A percentile compares a stretch with the other conserved stretches of the same genome.
These are phyloP conservation scores for Wickerhamiella qilinensis DNA, from an alignment of 805 yeast genomes.

Conservation along the genomic window DNA sequence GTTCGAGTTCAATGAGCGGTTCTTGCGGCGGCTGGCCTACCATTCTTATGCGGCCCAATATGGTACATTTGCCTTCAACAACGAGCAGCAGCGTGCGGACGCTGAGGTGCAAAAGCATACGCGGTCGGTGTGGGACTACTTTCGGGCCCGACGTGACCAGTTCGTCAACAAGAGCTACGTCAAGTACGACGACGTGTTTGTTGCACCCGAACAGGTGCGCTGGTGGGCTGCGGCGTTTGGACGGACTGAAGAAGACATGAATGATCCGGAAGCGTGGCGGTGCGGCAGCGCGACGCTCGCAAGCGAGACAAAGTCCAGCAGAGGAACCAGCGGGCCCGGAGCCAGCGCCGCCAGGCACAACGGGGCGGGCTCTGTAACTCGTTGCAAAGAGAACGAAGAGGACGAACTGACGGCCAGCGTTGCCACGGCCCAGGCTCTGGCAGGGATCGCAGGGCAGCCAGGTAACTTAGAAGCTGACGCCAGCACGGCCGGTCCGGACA, in stretches of 20 bases:
- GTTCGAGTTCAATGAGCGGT: constrained; percentile 83
- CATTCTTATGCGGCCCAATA: constrained; percentile 90
- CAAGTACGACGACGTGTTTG: constrained; percentile 11
- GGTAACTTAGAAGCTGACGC: too few relatives aligned
- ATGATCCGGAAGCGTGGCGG: constrained; percentile 21
- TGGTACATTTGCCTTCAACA: constrained; percentile 72
- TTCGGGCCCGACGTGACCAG: constrained; percentile 55
- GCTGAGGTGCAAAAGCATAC: constrained; percentile 33
- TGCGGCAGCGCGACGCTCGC: neutral
- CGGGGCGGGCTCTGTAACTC: too few relatives aligned
- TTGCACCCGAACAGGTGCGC: constrained; percentile 33
- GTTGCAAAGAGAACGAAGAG: too few relatives aligned
- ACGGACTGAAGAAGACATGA: constrained; percentile 52
- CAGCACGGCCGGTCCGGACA: too few relatives aligned
- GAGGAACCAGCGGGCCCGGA: neutral
- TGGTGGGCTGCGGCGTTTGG: constrained; percentile 91
- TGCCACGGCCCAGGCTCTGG: neutral
- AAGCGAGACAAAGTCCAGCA: neutral
- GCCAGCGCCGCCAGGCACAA: neutral
- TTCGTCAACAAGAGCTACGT: constrained; percentile 41
- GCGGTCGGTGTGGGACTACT: constrained; percentile 86
- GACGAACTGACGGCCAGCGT: neutral
- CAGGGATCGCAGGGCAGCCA: too few relatives aligned
- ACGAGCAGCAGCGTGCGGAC: constrained; percentile 45
- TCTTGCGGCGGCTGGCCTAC: constrained; percentile 66